Percentiles rank a stretch among this genome's conserved stretches.
phyloP scores from a whole-genome alignment of 805 yeast genomes.

The Nakazawaea wickerhamii region DNA sequence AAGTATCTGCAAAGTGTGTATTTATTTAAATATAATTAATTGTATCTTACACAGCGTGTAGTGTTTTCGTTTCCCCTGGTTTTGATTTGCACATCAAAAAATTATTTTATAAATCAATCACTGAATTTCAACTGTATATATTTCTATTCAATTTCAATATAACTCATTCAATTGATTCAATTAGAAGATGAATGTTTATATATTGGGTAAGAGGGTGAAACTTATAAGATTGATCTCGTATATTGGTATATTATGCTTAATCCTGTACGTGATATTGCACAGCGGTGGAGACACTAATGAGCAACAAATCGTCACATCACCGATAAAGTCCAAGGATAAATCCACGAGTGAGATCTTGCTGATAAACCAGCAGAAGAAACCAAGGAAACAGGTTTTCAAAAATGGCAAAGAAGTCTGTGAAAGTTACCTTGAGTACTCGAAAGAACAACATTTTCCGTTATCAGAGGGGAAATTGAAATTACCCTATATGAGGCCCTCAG shows the following conservation, averaged over 20 bases:
- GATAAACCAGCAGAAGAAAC: neutral
- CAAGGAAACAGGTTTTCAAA: neutral
- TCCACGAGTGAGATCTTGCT: neutral
- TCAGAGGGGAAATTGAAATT: conserved; percentile 49
- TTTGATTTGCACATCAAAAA: too few species aligned
- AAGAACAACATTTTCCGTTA: conserved; percentile 48
- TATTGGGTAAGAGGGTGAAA: conserved; percentile 4
- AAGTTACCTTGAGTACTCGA: conserved; percentile 58
- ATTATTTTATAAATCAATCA: too few species aligned
- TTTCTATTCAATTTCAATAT: too few species aligned
- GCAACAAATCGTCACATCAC: neutral
- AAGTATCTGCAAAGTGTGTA: neutral
- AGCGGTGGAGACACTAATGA: neutral
- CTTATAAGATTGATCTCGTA: neutral
- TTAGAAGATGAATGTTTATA: neutral
- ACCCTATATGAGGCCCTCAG: conserved; percentile 75
- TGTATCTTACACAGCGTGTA: too few species aligned
- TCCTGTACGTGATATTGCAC: neutral
- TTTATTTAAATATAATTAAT: too few species aligned
- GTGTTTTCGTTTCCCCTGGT: too few species aligned
- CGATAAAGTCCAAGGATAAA: neutral
- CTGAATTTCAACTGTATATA: too few species aligned
- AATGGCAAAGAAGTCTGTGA: conserved; percentile 37
- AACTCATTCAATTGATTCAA: too few species aligned
- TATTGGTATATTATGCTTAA: neutral